Conservation (phyloP, 1,284 basidiomycete species). For the Lignosus rhinocerotis region DNA sequence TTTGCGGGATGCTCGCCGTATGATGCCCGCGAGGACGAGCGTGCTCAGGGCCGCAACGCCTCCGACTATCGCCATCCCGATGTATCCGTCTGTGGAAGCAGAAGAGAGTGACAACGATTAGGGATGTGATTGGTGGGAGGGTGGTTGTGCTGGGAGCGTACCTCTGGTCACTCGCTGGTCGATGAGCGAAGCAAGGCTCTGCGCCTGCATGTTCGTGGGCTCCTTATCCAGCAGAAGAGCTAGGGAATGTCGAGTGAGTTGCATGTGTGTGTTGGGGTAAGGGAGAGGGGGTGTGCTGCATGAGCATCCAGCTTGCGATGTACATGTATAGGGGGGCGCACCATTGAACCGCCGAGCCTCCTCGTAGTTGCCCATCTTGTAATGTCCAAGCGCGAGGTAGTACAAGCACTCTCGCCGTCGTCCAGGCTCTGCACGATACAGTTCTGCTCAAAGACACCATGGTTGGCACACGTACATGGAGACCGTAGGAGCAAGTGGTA, state of each 20-base stretch:
- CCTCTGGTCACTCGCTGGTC: slow-evolving; percentile 88
- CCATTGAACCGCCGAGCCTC: slow-evolving; percentile 94
- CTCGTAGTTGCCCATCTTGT: slow-evolving; percentile 95
- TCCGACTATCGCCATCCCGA: slow-evolving; percentile 93
- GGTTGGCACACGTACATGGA: background rate
- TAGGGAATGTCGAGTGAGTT: slow-evolving; percentile 34
- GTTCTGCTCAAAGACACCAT: slow-evolving; percentile 53
- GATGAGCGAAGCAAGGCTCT: slow-evolving; percentile 83
- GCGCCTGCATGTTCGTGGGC: slow-evolving; percentile 92
- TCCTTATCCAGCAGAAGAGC: slow-evolving; percentile 91
- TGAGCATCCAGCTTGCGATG: background rate
- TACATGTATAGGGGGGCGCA: slow-evolving; percentile 42
- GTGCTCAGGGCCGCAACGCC: slow-evolving; percentile 88
- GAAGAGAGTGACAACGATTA: background rate
- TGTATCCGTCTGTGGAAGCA: slow-evolving; percentile 74
- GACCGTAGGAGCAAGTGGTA: background rate
- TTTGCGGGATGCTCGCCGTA: slow-evolving; percentile 83
- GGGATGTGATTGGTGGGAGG: background rate
- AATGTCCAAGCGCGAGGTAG: slow-evolving; percentile 95
- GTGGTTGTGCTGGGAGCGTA: slow-evolving; percentile 36
- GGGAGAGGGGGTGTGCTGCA: background rate
- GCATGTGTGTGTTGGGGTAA: background rate
- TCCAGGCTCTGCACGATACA: slow-evolving; percentile 87
- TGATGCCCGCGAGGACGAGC: slow-evolving; percentile 77
- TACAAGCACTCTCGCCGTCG: slow-evolving; percentile 95